phyloP scores from a whole-genome alignment of 2,329 filamentous ascomycete species.

The Neonectria ditissima region DNA sequence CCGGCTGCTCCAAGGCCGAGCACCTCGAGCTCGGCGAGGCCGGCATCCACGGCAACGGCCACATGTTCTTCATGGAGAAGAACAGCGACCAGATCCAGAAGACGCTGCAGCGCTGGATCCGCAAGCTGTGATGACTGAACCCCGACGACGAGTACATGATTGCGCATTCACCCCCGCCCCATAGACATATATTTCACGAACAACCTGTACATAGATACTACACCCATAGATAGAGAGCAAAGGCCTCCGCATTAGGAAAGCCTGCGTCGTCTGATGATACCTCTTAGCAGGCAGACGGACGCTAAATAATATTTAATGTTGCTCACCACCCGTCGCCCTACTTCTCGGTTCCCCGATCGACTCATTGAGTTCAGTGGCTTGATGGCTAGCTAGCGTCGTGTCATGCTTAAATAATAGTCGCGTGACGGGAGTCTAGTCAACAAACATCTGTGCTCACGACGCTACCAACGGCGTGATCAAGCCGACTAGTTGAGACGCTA shows the following conservation, averaged over 20 bases:
- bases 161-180: not conserved
- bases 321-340: not conserved
- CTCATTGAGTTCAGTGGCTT: not conserved
- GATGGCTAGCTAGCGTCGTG: not conserved
- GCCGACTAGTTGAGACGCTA: not conserved
- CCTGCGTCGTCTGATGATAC: not conserved
- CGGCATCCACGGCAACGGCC: constrained; percentile 39
- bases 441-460: not conserved
- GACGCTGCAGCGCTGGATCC: constrained; percentile 34
- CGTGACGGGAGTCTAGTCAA: not conserved
- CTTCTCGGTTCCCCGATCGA: too few species aligned
- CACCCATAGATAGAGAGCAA: not conserved
- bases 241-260: not conserved
- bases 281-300: not conserved
- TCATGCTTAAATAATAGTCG: not conserved
- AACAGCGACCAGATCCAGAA: constrained; percentile 37
- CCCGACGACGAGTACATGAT: not conserved
- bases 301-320: not conserved
- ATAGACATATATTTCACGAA: not conserved
- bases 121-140: not conserved
- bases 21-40: constrained; percentile 36
- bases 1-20: constrained; percentile 36
- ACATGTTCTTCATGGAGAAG: constrained; percentile 44
- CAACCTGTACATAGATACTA: not conserved
- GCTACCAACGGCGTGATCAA: not conserved